Conservation (phyloP, 2,329 filamentous ascomycete genomes). For the Clarireedia monteithiana region DNA sequence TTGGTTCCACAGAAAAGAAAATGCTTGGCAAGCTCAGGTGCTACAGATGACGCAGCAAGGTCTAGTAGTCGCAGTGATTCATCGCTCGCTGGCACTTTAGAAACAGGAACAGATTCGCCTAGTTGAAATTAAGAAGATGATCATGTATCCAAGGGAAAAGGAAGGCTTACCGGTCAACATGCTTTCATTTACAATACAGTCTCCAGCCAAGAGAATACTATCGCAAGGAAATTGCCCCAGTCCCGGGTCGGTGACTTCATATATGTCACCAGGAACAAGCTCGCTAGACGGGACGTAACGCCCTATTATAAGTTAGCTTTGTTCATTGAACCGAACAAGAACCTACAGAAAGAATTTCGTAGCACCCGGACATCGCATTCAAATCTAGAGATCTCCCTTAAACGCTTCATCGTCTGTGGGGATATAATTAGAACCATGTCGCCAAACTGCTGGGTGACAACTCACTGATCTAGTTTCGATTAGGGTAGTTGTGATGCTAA, state of each 20-base stretch:
- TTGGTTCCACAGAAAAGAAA: conserved; percentile 95
- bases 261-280: conserved; percentile 90
- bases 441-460: conserved; percentile 17
- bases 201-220: conserved; percentile 81
- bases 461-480: conserved; percentile 77
- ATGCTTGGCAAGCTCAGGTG: conserved; percentile 75
- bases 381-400: conserved; percentile 87
- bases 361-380: conserved; percentile 93
- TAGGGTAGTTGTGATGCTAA: conserved; percentile 83
- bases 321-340: neutral
- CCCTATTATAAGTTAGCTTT: conserved; percentile 41
- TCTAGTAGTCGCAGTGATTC: conserved; percentile 71
- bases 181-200: conserved; percentile 98
- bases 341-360: conserved; percentile 83
- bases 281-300: conserved; percentile 79
- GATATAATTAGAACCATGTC: neutral
- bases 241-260: conserved; percentile 91
- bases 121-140: conserved; percentile 10
- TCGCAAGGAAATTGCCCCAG: conserved; percentile 86
- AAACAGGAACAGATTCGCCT: conserved; percentile 94
- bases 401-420: conserved; percentile 70
- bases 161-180: conserved; percentile 68
- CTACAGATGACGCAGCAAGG: conserved; percentile 71
- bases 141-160: neutral
- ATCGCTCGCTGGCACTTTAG: conserved; percentile 78